Evolutionary conservation across 352 stramenopile species (phyloP).

Genomic region (Phytophthora citricola): DNA sequence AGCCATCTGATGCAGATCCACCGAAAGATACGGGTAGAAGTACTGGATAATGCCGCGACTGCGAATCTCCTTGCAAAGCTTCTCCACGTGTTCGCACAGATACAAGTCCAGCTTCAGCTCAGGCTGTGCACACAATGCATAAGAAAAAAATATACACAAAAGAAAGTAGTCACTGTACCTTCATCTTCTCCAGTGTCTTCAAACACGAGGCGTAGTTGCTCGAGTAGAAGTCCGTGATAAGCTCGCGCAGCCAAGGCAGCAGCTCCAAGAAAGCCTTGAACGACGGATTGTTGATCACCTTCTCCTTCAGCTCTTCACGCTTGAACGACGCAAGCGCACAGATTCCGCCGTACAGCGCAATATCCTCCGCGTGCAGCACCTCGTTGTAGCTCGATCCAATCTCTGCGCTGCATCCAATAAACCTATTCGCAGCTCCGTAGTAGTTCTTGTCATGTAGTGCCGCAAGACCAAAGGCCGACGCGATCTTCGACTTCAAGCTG

Average conservation of each 20-base stretch:
- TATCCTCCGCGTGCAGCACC: slow-evolving; percentile 86
- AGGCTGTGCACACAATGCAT: slow-evolving; percentile 35
- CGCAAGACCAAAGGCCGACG: slow-evolving; percentile 78
- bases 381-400: slow-evolving; percentile 86
- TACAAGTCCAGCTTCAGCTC: slow-evolving; percentile 87
- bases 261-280: slow-evolving; percentile 92
- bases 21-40: slow-evolving; percentile 88
- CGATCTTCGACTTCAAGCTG: slow-evolving; percentile 86
- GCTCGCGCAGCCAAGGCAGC: slow-evolving; percentile 84
- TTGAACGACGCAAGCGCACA: slow-evolving; percentile 87
- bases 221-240: slow-evolving; percentile 90
- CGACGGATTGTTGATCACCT: slow-evolving; percentile 88
- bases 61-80: slow-evolving; percentile 84
- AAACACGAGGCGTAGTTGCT: slow-evolving; percentile 88
- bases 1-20: slow-evolving; percentile 89
- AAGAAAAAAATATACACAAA: not conserved
- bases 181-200: slow-evolving; percentile 76
- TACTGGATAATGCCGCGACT: slow-evolving; percentile 90
- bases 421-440: slow-evolving; percentile 75
- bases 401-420: slow-evolving; percentile 83
- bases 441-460: slow-evolving; percentile 86
- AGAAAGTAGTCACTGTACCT: slow-evolving; percentile 39
- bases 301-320: slow-evolving; percentile 80
- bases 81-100: slow-evolving; percentile 73
- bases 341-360: slow-evolving; percentile 88